Evolutionary conservation across 2,329 filamentous ascomycete species (phyloP).

Genomic region (Scedosporium apiospermum): DNA sequence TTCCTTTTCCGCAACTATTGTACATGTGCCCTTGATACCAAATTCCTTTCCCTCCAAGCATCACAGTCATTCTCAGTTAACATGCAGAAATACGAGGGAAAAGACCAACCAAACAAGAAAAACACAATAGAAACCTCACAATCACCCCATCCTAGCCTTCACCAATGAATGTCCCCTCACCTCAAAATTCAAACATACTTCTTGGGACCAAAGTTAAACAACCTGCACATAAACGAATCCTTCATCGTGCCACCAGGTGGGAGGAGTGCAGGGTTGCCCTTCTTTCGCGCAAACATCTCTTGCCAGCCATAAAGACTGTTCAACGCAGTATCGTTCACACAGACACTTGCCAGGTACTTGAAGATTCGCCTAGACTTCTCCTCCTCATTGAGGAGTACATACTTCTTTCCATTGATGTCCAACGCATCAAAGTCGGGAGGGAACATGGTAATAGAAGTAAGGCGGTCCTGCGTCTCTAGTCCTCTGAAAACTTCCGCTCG

Average conservation of each 20-base stretch:
- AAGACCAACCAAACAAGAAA: too few relatives aligned
- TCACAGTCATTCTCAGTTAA: too few relatives aligned
- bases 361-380: slow-evolving; percentile 34
- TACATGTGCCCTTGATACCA: too few relatives aligned
- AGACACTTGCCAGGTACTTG: slow-evolving; percentile 33
- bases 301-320: slow-evolving; percentile 39
- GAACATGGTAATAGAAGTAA: neutral
- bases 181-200: neutral
- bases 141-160: too few relatives aligned
- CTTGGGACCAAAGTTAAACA: neutral
- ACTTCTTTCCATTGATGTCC: neutral
- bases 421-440: neutral
- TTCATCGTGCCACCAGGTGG: slow-evolving; percentile 26
- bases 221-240: slow-evolving; percentile 8
- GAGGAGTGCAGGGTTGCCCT: slow-evolving; percentile 27
- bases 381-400: slow-evolving; percentile 23
- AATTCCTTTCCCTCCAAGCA: too few relatives aligned
- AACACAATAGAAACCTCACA: too few relatives aligned
- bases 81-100: too few relatives aligned
- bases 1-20: too few relatives aligned
- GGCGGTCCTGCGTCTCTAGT: neutral
- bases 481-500: neutral
- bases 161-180: too few relatives aligned
- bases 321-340: slow-evolving; percentile 37
- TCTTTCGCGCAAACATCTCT: slow-evolving; percentile 33